phyloP scores from a whole-genome alignment of 2,329 filamentous ascomycete species.

The Rutstroemia sydowiana region DNA sequence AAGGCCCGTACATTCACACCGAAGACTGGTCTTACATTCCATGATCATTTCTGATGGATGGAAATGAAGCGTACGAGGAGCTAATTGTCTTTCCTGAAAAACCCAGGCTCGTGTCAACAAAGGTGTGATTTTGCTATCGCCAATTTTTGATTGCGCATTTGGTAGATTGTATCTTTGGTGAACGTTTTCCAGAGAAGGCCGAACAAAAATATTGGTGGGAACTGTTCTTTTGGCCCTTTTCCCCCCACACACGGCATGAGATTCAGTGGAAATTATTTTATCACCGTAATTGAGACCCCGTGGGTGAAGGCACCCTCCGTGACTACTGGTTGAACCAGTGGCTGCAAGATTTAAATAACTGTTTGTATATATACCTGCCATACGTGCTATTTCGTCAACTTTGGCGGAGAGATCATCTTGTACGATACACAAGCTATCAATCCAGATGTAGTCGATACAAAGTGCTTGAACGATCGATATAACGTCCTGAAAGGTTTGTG shows the following conservation, averaged over 20 bases:
- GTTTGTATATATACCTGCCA: not conserved
- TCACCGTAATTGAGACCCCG: too few relatives aligned
- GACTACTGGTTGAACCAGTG: not conserved
- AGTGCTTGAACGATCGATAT: not conserved
- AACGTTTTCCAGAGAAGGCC: not conserved
- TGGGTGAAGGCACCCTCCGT: not conserved
- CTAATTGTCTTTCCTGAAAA: not conserved
- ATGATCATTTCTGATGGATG: not conserved
- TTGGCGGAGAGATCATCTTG: not conserved
- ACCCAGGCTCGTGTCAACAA: not conserved
- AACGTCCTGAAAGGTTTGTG: not conserved
- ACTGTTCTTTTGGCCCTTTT: not conserved
- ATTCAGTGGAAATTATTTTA: not conserved
- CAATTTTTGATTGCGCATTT: too few relatives aligned
- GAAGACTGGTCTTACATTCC: not conserved
- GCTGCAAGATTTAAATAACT: not conserved
- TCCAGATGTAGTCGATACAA: not conserved
- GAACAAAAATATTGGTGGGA: too few relatives aligned
- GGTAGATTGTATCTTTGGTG: too few relatives aligned
- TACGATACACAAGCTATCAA: not conserved
- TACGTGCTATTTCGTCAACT: not conserved
- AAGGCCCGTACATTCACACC: too few relatives aligned
- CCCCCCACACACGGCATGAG: not conserved
- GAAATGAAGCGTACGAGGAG: not conserved
- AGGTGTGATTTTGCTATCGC: too few relatives aligned